Conservation (phyloP, 495 filamentous ascomycete genomes). For the Lichenothelia convexa region DNA sequence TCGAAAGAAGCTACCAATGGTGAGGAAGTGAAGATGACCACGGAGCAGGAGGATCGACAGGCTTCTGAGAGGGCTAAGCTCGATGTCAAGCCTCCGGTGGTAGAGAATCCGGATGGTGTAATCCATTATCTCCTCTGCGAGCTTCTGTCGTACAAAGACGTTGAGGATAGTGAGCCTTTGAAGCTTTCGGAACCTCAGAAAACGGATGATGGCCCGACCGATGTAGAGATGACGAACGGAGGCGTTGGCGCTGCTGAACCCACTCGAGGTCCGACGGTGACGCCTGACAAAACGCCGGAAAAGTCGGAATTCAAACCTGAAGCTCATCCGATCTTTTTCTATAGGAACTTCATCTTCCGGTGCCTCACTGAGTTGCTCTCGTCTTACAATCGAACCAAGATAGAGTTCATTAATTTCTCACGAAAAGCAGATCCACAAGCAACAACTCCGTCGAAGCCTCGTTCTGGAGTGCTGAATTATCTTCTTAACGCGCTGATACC, state of each 20-base stretch:
- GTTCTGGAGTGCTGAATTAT: constrained; percentile 84
- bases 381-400: constrained; percentile 82
- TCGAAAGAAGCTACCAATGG: background rate
- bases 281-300: constrained; percentile 40
- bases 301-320: constrained; percentile 78
- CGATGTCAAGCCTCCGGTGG: constrained; percentile 64
- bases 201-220: constrained; percentile 25
- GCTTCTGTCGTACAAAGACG: constrained; percentile 76
- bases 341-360: constrained; percentile 85
- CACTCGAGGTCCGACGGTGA: constrained; percentile 19
- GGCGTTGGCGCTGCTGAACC: constrained; percentile 12
- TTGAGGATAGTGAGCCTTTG: constrained; percentile 57
- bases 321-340: constrained; percentile 88
- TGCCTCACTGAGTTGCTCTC: constrained; percentile 85
- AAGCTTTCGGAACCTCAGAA: constrained; percentile 13
- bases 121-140: constrained; percentile 93
- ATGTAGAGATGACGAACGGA: constrained; percentile 30
- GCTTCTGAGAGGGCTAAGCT: constrained; percentile 39
- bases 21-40: constrained; percentile 28
- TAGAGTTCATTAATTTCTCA: constrained; percentile 98
- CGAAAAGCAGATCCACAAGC: constrained; percentile 66
- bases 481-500: constrained; percentile 74
- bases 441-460: constrained; percentile 80
- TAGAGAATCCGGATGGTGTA: constrained; percentile 89
- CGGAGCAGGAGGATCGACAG: constrained; percentile 24